A percentile compares a stretch with the other conserved stretches of the same genome.
These are phyloP conservation scores for Exophiala alcalophila DNA, from an alignment of 2,329 filamentous ascomycete species.

Conservation along the genomic window DNA sequence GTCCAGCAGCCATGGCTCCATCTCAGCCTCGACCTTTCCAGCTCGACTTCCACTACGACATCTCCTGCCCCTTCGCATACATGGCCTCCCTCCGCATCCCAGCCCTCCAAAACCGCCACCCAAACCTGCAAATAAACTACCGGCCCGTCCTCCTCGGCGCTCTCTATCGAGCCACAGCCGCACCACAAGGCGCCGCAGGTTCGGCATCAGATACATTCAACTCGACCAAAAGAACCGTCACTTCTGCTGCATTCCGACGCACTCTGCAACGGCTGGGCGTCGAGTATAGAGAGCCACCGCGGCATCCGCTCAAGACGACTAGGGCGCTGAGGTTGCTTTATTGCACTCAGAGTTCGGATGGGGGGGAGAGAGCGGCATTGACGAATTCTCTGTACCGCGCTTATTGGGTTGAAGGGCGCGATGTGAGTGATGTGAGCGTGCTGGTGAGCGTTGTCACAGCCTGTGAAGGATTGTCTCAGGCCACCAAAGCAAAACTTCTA, in stretches of 20 bases:
- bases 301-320: constrained; percentile 18
- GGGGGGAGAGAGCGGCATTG: constrained; percentile 9
- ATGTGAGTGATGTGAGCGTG: constrained; percentile 12
- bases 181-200: constrained; percentile 22
- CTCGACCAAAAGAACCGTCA: constrained; percentile 17
- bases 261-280: constrained; percentile 10
- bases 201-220: constrained; percentile 21
- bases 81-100: not conserved
- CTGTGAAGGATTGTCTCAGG: not conserved
- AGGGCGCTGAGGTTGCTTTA: constrained; percentile 19
- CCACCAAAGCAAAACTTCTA: constrained; percentile 2
- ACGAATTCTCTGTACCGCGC: constrained; percentile 11
- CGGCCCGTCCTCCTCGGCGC: constrained; percentile 22
- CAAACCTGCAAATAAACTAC: not conserved
- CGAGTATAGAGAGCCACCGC: constrained; percentile 7
- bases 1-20: too few relatives aligned
- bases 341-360: constrained; percentile 9
- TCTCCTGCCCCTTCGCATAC: constrained; percentile 1
- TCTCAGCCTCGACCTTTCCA: too few relatives aligned
- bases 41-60: constrained; percentile 1
- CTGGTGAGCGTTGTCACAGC: constrained; percentile 8
- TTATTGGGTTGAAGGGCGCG: constrained; percentile 21
- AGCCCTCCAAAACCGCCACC: not conserved
- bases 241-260: constrained; percentile 4
- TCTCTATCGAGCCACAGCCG: constrained; percentile 20